Base-by-base conservation (phyloP, 306 rosid species). In the Castanospermum australe region DNA sequence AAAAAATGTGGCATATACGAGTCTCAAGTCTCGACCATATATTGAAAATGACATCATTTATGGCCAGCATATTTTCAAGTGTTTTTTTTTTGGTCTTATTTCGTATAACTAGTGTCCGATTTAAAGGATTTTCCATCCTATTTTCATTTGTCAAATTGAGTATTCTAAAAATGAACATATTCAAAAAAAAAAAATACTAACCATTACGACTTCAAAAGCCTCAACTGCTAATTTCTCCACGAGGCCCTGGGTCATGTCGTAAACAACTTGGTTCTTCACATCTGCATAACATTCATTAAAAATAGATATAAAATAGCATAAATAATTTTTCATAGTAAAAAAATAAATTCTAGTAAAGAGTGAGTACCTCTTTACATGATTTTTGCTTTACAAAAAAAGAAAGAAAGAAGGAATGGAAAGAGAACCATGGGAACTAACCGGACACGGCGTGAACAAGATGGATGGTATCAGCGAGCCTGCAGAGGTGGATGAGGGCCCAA, bases 171-270 rank as follows among this genome's bases (percentile, higher is more conserved):
- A 30, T n/a, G n/a, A 25, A 21, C 1, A 48, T 11, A n/a, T n/a
- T n/a, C n/a, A n/a, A n/a, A n/a, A n/a, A n/a, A n/a, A n/a, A n/a
- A n/a, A n/a, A n/a, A n/a, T n/a, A n/a, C 86, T 78, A 81, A 94
- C 99, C 99, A 89, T 89, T 55, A 77, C 82, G 21, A 92, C 90
- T 76, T 87, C 36, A 68, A 82, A 86, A 41, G 95, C 97, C 84
- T 94, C 97, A 44, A 87, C 81, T 0, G 99, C 92, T 77, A 94
- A 91, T 71, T 86, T 87, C 87, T 92, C 95, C 98, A 95, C 88
- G 6, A 95, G 90, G 25, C 3, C 76, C 79, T 91, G 89, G 20
- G 86, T 90, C 2, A 71, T 64, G 78, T 88, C 88, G 25, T 88
- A 87, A 72, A 92, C 90, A 54, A 88, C 6, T 38, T 91, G 90